Evolutionary conservation across 495 filamentous ascomycete species (phyloP).

Genomic region (Xylaria castorea): DNA sequence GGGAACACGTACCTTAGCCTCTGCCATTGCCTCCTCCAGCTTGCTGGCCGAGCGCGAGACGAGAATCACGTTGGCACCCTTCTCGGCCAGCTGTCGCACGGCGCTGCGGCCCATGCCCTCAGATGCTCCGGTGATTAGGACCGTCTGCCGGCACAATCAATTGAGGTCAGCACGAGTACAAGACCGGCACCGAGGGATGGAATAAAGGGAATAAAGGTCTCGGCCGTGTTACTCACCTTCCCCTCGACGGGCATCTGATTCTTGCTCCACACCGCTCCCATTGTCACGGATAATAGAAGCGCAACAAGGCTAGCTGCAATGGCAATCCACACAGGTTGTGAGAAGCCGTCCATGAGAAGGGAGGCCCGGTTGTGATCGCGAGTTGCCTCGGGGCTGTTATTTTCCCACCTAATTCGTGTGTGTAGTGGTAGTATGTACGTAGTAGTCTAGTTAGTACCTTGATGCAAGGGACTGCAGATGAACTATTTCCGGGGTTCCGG

Average conservation of each 20-base stretch:
- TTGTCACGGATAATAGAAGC: slow-evolving; percentile 58
- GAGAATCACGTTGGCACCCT: slow-evolving; percentile 87
- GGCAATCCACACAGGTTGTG: slow-evolving; percentile 37
- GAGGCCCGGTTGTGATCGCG: background rate
- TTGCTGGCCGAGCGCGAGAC: slow-evolving; percentile 78
- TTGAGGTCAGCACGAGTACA: background rate
- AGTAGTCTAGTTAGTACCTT: background rate
- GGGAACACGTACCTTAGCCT: slow-evolving; percentile 60
- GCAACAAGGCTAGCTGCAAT: slow-evolving; percentile 56
- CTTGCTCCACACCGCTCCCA: slow-evolving; percentile 69
- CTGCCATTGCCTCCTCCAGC: slow-evolving; percentile 73
- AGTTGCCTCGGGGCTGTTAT: background rate
- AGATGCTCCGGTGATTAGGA: slow-evolving; percentile 89
- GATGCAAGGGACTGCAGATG: slow-evolving; percentile 1
- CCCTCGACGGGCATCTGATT: slow-evolving; percentile 86
- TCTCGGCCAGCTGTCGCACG: slow-evolving; percentile 73
- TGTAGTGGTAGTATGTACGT: background rate
- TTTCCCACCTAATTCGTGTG: background rate
- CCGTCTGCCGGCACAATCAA: slow-evolving; percentile 62
- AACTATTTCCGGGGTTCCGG: background rate
- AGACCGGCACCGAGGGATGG: background rate
- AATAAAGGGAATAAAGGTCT: background rate
- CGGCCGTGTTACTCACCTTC: slow-evolving; percentile 58
- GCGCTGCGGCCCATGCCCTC: slow-evolving; percentile 87
- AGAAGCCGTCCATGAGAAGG: slow-evolving; percentile 30